Evolutionary conservation across 495 filamentous ascomycete genomes (phyloP).

Genomic region (Niebla homalea): DNA sequence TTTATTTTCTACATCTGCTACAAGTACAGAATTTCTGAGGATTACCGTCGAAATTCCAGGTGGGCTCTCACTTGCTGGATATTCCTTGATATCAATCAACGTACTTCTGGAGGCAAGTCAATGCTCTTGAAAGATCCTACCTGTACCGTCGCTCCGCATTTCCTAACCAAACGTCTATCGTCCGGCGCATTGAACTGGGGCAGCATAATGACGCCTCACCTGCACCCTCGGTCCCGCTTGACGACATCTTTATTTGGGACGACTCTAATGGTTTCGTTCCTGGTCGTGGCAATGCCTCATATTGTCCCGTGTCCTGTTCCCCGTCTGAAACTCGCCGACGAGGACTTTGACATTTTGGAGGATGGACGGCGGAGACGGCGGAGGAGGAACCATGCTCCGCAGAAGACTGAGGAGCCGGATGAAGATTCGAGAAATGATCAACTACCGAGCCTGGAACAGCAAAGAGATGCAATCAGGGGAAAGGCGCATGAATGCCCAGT

Average conservation of each 20-base stretch:
- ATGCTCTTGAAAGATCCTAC: no score
- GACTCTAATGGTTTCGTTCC: conserved; percentile 81
- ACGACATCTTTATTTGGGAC: conserved; percentile 87
- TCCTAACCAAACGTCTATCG: no score
- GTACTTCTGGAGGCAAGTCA: no score
- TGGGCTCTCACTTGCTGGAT: no score
- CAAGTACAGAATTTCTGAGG: no score
- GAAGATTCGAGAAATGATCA: conserved; percentile 13
- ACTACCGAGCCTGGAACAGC: conserved; percentile 12
- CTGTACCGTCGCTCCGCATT: no score
- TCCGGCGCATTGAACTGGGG: no score
- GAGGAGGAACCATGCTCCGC: background rate
- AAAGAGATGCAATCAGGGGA: conserved; percentile 17
- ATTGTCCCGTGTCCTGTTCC: conserved; percentile 85
- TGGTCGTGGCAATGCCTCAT: conserved; percentile 84
- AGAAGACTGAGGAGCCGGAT: conserved; percentile 28
- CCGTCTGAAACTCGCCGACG: conserved; percentile 59
- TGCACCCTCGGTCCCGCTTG: conserved; percentile 82
- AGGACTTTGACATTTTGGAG: conserved; percentile 39
- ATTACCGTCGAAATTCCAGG: no score
- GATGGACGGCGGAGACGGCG: conserved; percentile 27
- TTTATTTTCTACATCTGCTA: no score
- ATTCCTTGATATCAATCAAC: no score
- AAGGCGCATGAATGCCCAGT: conserved; percentile 55
- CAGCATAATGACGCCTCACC: conserved; percentile 62